Conservation (phyloP, 2,329 filamentous ascomycete species). For the Leptographium flavum region DNA sequence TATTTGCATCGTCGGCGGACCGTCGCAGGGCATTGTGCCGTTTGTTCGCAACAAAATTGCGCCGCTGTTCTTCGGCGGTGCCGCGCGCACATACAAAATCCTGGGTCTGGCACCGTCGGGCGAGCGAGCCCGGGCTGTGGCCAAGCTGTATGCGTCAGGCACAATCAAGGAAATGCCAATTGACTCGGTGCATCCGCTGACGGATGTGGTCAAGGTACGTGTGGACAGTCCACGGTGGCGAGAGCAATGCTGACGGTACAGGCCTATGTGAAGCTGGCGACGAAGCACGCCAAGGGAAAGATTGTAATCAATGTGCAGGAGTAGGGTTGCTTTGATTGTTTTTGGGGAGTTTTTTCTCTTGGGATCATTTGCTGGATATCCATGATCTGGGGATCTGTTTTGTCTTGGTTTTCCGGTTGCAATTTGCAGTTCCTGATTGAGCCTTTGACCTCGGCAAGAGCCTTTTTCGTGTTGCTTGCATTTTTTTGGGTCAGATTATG, state of each 20-base stretch:
- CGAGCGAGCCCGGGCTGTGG: constrained; percentile 14
- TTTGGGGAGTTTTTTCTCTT: not conserved
- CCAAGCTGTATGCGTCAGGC: constrained; percentile 15
- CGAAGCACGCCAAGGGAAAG: constrained; percentile 19
- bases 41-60: constrained; percentile 19
- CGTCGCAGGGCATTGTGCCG: constrained; percentile 15
- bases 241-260: constrained; percentile 1
- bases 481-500: no score
- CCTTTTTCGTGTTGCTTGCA: no score
- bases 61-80: constrained; percentile 18
- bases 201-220: constrained; percentile 16
- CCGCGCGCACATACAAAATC: constrained; percentile 17
- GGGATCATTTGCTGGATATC: not conserved
- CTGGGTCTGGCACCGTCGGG: constrained; percentile 17
- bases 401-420: not conserved
- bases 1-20: constrained; percentile 20
- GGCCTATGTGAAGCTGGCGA: constrained; percentile 19
- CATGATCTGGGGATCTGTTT: no score
- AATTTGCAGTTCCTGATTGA: not conserved
- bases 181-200: constrained; percentile 18
- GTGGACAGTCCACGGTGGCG: not conserved
- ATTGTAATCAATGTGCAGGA: constrained; percentile 21
- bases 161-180: constrained; percentile 15
- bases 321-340: constrained; percentile 6
- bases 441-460: no score